Evolutionary conservation across 2,329 filamentous ascomycete species (phyloP).

Genomic region (Aspergillus udagawae): DNA sequence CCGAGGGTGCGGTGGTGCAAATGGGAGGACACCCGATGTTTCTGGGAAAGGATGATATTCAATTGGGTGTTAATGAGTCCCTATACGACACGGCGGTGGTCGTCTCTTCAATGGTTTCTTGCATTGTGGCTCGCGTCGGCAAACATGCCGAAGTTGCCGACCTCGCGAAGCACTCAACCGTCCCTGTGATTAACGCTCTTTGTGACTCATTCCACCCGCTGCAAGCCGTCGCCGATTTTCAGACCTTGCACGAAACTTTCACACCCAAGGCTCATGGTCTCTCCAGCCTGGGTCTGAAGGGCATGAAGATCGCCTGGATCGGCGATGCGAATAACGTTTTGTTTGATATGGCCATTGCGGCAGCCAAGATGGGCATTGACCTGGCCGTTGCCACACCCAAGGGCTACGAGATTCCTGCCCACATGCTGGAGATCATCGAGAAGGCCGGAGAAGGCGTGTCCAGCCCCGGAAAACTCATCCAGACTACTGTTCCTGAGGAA

Average conservation of each 20-base stretch:
- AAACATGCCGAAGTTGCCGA: constrained; percentile 70
- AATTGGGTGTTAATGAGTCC: constrained; percentile 90
- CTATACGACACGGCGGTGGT: constrained; percentile 89
- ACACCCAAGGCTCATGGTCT: constrained; percentile 41
- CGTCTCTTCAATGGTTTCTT: constrained; percentile 88
- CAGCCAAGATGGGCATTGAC: constrained; percentile 80
- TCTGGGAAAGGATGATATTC: constrained; percentile 90
- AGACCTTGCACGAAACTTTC: constrained; percentile 82
- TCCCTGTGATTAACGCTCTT: constrained; percentile 82
- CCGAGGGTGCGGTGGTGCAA: constrained; percentile 81
- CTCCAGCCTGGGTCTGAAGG: constrained; percentile 64
- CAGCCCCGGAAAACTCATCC: constrained; percentile 62
- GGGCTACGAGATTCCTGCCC: constrained; percentile 74
- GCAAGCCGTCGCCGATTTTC: constrained; percentile 89
- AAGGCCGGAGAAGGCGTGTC: constrained; percentile 56
- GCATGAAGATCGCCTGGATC: constrained; percentile 90
- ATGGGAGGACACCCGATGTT: constrained; percentile 97
- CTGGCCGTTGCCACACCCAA: constrained; percentile 81
- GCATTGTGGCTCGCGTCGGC: constrained; percentile 75
- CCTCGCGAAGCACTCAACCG: constrained; percentile 67
- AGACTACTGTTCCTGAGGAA: constrained; percentile 79
- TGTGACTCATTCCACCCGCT: constrained; percentile 91
- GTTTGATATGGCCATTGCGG: constrained; percentile 85
- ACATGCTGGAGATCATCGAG: constrained; percentile 70
- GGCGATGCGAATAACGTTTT: constrained; percentile 97